Percentiles rank a stretch among this genome's conserved stretches.
These are phyloP conservation scores for Pisolithus microcarpus DNA, from an alignment of 768 basidiomycete genomes.

Conservation along the genomic window DNA sequence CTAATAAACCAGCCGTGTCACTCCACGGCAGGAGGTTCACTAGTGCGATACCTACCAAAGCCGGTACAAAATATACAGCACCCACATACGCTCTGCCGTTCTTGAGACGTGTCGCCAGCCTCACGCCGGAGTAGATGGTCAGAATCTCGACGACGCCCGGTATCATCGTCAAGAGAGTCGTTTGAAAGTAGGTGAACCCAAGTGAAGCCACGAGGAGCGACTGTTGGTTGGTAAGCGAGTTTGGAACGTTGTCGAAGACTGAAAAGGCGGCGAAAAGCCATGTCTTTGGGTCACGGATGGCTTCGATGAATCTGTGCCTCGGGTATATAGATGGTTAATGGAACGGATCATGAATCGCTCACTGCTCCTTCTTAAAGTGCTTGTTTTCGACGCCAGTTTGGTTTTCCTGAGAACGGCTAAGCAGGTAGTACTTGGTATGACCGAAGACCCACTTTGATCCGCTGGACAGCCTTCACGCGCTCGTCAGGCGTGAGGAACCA, in stretches of 20 bases:
- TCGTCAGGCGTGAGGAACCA: conserved; percentile 69
- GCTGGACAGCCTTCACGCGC: conserved; percentile 51
- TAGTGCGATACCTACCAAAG: conserved; percentile 54
- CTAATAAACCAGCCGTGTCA: conserved; percentile 59
- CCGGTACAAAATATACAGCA: conserved; percentile 56
- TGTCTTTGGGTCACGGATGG: conserved; percentile 61
- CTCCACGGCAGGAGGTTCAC: conserved; percentile 59
- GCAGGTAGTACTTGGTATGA: not conserved
- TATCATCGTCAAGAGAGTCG: conserved; percentile 63
- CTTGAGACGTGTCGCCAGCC: conserved; percentile 45
- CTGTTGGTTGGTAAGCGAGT: conserved; percentile 59
- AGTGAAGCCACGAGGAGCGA: conserved; percentile 60
- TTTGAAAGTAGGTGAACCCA: conserved; percentile 57
- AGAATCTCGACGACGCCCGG: conserved; percentile 60
- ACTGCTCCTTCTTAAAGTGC: conserved; percentile 75
- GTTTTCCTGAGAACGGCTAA: conserved; percentile 40
- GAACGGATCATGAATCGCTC: conserved; percentile 17
- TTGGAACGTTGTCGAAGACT: conserved; percentile 55
- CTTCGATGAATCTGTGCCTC: conserved; percentile 53
- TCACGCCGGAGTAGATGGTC: conserved; percentile 63
- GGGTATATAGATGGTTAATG: not conserved
- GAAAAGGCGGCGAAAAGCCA: conserved; percentile 72
- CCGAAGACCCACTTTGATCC: conserved; percentile 47
- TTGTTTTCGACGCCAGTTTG: conserved; percentile 83
- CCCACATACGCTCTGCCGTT: conserved; percentile 61